Evolutionary conservation across 1,139 yeast genomes (phyloP).

Genomic region (Candida glucosophila): DNA sequence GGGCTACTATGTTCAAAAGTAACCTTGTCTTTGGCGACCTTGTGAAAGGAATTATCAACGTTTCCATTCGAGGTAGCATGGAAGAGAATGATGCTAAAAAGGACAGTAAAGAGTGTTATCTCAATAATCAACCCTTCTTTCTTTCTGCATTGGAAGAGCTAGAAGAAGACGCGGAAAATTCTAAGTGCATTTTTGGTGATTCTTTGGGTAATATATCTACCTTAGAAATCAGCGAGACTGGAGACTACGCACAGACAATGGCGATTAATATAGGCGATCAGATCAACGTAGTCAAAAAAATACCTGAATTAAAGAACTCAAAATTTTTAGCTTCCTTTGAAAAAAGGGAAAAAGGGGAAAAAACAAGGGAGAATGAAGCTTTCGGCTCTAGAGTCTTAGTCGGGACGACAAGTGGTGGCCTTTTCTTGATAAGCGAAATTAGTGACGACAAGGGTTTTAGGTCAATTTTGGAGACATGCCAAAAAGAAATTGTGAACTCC

Average conservation of each 20-base stretch:
- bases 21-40: slow-evolving; percentile 12
- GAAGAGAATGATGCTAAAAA: not conserved
- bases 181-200: slow-evolving; percentile 16
- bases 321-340: no score
- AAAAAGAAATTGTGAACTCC: no score
- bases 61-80: not conserved
- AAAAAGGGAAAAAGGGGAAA: no score
- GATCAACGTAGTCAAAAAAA: no score
- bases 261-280: slow-evolving; percentile 28
- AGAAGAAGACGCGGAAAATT: slow-evolving; percentile 1
- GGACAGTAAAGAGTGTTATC: slow-evolving; percentile 2
- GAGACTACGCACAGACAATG: no score
- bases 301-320: no score
- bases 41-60: slow-evolving; percentile 11
- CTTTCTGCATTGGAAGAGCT: slow-evolving; percentile 9
- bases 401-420: no score
- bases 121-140: slow-evolving; percentile 8
- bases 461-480: no score
- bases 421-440: no score
- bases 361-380: no score
- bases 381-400: no score
- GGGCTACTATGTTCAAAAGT: slow-evolving; percentile 6
- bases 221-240: slow-evolving; percentile 1
- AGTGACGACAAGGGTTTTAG: no score
- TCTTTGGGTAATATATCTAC: slow-evolving; percentile 22